Evolutionary conservation across 306 rosid species (phyloP).

Genomic region (Pyrus pyrifolia): DNA sequence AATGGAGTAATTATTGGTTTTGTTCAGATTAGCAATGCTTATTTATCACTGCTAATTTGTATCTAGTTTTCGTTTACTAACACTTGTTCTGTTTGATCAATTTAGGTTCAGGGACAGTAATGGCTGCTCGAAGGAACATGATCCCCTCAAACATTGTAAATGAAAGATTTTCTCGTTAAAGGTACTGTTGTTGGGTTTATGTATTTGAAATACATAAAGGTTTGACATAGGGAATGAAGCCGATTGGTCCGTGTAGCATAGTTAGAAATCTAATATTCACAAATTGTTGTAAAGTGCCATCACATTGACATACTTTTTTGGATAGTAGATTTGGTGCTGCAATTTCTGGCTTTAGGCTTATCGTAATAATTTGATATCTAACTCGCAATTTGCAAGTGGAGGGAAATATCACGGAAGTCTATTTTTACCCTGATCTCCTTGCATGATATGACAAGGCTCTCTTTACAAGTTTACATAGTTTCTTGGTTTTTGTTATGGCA

Average conservation of each 20-base stretch:
- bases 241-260: conserved; percentile 10
- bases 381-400: too few relatives aligned
- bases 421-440: too few relatives aligned
- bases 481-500: too few relatives aligned
- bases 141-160: not conserved
- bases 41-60: not conserved
- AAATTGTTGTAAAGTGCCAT: not conserved
- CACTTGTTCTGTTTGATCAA: not conserved
- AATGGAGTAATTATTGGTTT: not conserved
- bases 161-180: not conserved
- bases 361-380: too few relatives aligned
- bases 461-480: too few relatives aligned
- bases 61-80: not conserved
- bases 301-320: not conserved
- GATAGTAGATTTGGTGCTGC: not conserved
- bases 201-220: conserved; percentile 11
- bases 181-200: conserved; percentile 17
- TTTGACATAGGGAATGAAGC: conserved; percentile 12
- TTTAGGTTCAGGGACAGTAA: not conserved
- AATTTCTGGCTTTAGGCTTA: not conserved
- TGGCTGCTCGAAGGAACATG: not conserved
- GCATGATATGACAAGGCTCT: too few relatives aligned
- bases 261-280: not conserved
- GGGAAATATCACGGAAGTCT: too few relatives aligned
- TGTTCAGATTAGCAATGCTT: not conserved